Evolutionary conservation across 1,139 yeast species (phyloP).

Genomic region (Wickerhamomyces sp.): DNA sequence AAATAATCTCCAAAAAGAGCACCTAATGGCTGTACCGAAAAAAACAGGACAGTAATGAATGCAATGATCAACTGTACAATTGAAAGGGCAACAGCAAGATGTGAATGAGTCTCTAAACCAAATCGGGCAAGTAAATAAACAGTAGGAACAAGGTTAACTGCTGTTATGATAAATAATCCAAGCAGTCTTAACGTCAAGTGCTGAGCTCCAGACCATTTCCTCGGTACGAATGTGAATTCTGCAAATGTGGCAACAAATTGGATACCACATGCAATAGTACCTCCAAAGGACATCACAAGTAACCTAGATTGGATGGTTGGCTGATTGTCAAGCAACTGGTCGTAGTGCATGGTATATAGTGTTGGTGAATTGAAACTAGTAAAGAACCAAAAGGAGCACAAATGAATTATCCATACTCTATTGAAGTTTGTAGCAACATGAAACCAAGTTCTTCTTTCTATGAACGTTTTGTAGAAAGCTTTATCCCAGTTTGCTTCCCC

Average conservation of each 20-base stretch:
- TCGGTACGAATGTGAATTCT: slow-evolving; percentile 65
- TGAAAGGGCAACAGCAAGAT: slow-evolving; percentile 47
- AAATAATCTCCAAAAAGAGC: slow-evolving; percentile 37
- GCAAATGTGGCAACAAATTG: slow-evolving; percentile 58
- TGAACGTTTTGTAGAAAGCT: slow-evolving; percentile 67
- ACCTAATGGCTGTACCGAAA: slow-evolving; percentile 58
- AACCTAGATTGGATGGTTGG: slow-evolving; percentile 62
- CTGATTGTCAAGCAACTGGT: slow-evolving; percentile 52
- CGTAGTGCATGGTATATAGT: slow-evolving; percentile 61
- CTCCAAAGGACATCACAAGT: slow-evolving; percentile 68
- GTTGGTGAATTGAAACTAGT: slow-evolving; percentile 76
- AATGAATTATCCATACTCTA: slow-evolving; percentile 79
- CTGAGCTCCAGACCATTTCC: slow-evolving; percentile 65
- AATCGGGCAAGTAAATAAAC: slow-evolving; percentile 52
- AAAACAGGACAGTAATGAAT: slow-evolving; percentile 52
- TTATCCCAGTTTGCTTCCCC: slow-evolving; percentile 56
- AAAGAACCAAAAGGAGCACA: slow-evolving; percentile 76
- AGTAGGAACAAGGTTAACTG: slow-evolving; percentile 57
- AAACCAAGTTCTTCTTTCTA: slow-evolving; percentile 73
- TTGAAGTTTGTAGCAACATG: slow-evolving; percentile 75
- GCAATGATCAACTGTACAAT: slow-evolving; percentile 59
- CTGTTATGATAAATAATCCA: slow-evolving; percentile 38
- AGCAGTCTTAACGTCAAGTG: slow-evolving; percentile 41
- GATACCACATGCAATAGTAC: slow-evolving; percentile 61
- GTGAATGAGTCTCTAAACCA: slow-evolving; percentile 48